These are phyloP conservation scores for Trifolium repens DNA, from an alignment of 306 rosid species.

Conservation along the genomic window DNA sequence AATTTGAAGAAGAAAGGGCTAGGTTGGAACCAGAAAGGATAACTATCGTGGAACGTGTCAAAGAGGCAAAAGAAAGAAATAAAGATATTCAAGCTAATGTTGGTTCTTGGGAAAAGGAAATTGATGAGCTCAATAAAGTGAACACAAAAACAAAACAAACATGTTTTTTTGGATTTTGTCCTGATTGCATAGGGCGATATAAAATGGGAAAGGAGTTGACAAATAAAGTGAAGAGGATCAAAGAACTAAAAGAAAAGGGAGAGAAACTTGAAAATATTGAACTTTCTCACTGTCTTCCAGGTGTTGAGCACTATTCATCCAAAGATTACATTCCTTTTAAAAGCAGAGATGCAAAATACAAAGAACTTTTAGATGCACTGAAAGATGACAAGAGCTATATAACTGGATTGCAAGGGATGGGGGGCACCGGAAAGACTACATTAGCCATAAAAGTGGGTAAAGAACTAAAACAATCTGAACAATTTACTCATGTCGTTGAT, in stretches of 20 bases:
- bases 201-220: not conserved
- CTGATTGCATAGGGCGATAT: slow-evolving; percentile 8
- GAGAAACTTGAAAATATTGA: not conserved
- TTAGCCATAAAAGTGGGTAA: slow-evolving; percentile 22
- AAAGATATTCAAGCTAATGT: not conserved
- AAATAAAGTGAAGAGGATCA: not conserved
- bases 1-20: not conserved
- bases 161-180: slow-evolving; percentile 14
- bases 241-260: not conserved
- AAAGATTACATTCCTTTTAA: not conserved
- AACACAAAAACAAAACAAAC: not conserved
- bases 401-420: slow-evolving; percentile 23
- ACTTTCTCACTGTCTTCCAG: not conserved
- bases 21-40: not conserved
- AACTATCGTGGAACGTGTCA: not conserved
- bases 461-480: not conserved
- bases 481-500: not conserved
- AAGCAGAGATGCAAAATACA: not conserved
- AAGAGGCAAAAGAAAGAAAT: not conserved
- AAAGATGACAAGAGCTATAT: not conserved
- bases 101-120: not conserved
- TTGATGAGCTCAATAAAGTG: not conserved
- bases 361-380: not conserved
- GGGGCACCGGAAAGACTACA: slow-evolving; percentile 35
- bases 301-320: not conserved